Base-by-base conservation (phyloP, 202 grass and related monocot genomes). In the Brachypodium distachyon region DNA sequence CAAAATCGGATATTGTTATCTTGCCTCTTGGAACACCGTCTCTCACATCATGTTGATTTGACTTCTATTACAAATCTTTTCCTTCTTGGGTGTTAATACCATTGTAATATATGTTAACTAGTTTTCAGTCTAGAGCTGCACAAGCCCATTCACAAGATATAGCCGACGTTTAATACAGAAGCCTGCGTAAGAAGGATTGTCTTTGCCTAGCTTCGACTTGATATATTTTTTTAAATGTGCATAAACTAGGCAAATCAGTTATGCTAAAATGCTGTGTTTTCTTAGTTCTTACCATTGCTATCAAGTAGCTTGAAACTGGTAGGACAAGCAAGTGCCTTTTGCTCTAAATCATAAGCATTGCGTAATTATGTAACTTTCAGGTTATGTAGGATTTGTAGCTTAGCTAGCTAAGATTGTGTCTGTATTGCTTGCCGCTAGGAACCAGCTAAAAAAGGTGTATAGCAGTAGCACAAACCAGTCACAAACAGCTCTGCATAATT, bases 301-400 rank as follows among this genome's bases (percentile, higher is more conserved):
- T 14, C 9, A 44, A 37, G 18, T 49, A 65, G 31, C 38, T 70
- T 70, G 41, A 44, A 69, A 61, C 34, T 69, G 47, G 12, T 43
- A 16, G 14, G 12, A 43, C 4, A 71, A 70, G 60, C 16, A 4
- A 18, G 49, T 26, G 26, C 8, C 19, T 12, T 3, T 19, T 52
- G 41, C n/a, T 63, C 13, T 39, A 10, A 26, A 50, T 51, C 23
- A 28, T 12, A 29, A 14, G 53, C 4, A 56, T 5, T 55, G 25
- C 25, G 14, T 28, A 27, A 11, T 56, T 56, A 50, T 16, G 9
- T 6, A 50, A 38, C 44, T 23, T 49, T 0, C 13, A 19, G 12
- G 25, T 60, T 21, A 69, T 85, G 19, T 78, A 64, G 38, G 7
- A 73, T 22, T 65, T 72, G 58, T 79, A 28, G 58, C 39, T 66